Conservation (phyloP, 805 yeast species). For the Teunomyces pallodes region DNA sequence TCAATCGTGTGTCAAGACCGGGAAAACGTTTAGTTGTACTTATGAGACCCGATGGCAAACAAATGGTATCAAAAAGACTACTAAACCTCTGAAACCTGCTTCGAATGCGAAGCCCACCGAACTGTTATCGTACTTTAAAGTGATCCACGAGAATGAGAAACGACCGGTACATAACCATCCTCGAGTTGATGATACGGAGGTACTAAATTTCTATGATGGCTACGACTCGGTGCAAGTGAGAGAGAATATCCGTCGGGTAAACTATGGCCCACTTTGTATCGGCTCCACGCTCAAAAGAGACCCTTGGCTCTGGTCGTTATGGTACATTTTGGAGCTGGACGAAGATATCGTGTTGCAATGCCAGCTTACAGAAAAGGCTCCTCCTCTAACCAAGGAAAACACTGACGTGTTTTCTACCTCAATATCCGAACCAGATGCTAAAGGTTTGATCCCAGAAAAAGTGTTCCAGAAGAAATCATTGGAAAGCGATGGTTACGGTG, state of each 20-base stretch:
- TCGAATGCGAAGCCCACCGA: neutral
- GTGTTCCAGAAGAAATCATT: constrained; percentile 29
- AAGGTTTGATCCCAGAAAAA: constrained; percentile 15
- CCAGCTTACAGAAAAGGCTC: constrained; percentile 15
- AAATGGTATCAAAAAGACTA: neutral
- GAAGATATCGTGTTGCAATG: neutral
- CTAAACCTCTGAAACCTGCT: neutral
- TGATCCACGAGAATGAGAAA: too few species aligned
- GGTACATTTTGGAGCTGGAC: constrained; percentile 26
- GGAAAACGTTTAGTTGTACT: constrained; percentile 15
- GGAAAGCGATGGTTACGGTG: constrained; percentile 34
- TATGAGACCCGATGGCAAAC: constrained; percentile 18
- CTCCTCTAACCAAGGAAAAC: neutral
- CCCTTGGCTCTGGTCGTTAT: constrained; percentile 27
- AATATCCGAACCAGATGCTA: constrained; percentile 9
- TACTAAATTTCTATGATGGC: constrained; percentile 19
- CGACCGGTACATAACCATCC: neutral
- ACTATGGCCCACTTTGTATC: constrained; percentile 41
- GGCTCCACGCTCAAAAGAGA: constrained; percentile 36
- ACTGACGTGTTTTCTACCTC: constrained; percentile 13
- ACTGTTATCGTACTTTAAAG: neutral
- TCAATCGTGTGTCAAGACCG: constrained; percentile 22
- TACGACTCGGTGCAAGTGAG: constrained; percentile 30
- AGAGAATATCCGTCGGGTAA: constrained; percentile 27
- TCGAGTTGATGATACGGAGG: constrained; percentile 8